Conservation (phyloP, 805 yeast species). For the Kurtzmaniella fragi region DNA sequence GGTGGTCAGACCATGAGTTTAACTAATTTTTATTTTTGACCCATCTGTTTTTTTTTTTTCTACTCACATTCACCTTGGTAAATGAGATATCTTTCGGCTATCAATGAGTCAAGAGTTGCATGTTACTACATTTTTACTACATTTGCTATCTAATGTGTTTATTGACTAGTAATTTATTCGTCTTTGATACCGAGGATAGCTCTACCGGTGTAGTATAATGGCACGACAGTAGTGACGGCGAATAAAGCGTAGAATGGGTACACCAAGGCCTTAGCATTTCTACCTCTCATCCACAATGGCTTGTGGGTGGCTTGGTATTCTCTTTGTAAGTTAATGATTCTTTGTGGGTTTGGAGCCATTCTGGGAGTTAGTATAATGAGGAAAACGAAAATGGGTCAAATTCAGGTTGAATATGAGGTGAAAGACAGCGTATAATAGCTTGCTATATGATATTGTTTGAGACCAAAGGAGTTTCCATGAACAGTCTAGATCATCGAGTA, state of each 20-base stretch:
- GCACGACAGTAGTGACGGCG: slow-evolving; percentile 59
- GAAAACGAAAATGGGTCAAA: not conserved
- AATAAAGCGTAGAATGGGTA: slow-evolving; percentile 78
- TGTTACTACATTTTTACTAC: not conserved
- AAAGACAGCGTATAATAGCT: too few species aligned
- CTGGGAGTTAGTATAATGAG: slow-evolving; percentile 1
- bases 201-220: slow-evolving; percentile 67
- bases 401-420: too few species aligned
- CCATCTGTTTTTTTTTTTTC: too few species aligned
- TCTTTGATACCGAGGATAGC: slow-evolving; percentile 67
- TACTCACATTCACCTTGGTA: too few species aligned
- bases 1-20: too few species aligned
- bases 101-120: too few species aligned
- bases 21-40: too few species aligned
- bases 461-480: too few species aligned
- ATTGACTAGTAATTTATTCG: slow-evolving; percentile 8
- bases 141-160: not conserved
- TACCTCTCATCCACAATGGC: slow-evolving; percentile 43
- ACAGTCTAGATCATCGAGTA: too few species aligned
- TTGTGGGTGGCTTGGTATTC: slow-evolving; percentile 38
- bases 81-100: too few species aligned
- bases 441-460: too few species aligned
- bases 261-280: slow-evolving; percentile 56
- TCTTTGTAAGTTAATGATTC: slow-evolving; percentile 42
- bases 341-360: slow-evolving; percentile 34